Evolutionary conservation across 805 yeast genomes (phyloP).

Genomic region (Candida verbasci): DNA sequence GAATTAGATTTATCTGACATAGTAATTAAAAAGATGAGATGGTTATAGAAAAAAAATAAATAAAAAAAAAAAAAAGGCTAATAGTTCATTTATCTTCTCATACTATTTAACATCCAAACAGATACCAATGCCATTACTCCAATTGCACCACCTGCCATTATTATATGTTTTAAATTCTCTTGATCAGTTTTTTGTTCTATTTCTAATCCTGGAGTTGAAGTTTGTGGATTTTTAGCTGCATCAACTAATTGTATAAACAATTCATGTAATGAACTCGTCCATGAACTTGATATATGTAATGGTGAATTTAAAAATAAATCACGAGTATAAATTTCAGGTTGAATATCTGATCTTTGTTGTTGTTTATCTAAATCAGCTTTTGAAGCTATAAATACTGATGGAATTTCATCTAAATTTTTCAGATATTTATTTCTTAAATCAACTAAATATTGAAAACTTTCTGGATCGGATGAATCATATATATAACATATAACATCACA

Average conservation of each 20-base stretch:
- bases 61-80: too few relatives aligned
- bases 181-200: constrained; percentile 53
- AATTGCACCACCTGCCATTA: constrained; percentile 66
- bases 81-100: constrained; percentile 8
- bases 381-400: constrained; percentile 83
- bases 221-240: constrained; percentile 75
- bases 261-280: constrained; percentile 86
- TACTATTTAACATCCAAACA: constrained; percentile 58
- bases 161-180: constrained; percentile 48
- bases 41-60: neutral
- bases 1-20: constrained; percentile 3
- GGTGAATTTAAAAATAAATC: constrained; percentile 71
- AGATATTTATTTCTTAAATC: constrained; percentile 62
- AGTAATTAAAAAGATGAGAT: constrained; percentile 5
- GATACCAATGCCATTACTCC: constrained; percentile 62
- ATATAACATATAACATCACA: constrained; percentile 90
- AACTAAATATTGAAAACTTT: constrained; percentile 79
- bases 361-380: constrained; percentile 96
- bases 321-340: constrained; percentile 83
- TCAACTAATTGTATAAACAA: constrained; percentile 82
- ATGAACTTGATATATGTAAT: constrained; percentile 80
- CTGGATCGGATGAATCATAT: constrained; percentile 95
- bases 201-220: constrained; percentile 67
- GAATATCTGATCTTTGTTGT: constrained; percentile 80
- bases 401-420: constrained; percentile 57